Evolutionary conservation across 1,139 yeast genomes (phyloP), one percentile per base, ranked within the genome.

Genomic region (Hanseniaspora sp.): DNA sequence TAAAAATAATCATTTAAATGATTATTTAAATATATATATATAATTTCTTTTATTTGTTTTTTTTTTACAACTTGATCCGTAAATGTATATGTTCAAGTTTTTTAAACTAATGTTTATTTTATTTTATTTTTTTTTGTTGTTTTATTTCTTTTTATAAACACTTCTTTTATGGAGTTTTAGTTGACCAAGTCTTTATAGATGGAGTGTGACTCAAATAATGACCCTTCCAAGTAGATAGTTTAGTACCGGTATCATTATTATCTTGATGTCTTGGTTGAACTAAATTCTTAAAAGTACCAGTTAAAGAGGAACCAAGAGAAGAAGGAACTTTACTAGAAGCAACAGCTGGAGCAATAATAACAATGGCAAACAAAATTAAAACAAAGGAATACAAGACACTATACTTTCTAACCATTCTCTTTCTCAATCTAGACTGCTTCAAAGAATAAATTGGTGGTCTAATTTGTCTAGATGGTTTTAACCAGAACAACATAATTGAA

Each of bases 401-500:
- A 75, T 92, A 94, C 74, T 88, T 88, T 73, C 87, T 83, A 48
- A 94, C 96, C 96, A 94, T 92, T 75, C 98, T 83, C 85, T 86
- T 90, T 76, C 99, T 86, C 70, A 94, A 82, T 74, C 90, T 84
- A 61, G 95, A 94, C 74, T 94, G 98, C 74, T 94, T 92, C 75
- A 92, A 77, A 17, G 97, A 88, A 74, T 87, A 94, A 68, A 94
- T 92, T 64, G 98, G 99, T 61, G 97, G 98, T 73, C 99, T 86
- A 67, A 92, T 92, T 75, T 92, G 96, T 74, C 95, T 84, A 58
- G 95, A 83, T 59, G 98, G 98, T 71, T 88, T 86, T 73, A 92
- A 83, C 99, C 99, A 92, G 82, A 92, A 92, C 73, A 92, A 79
- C 92, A 92, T 83, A 73, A 90, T 85, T 48, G 98, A 90, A 74